phyloP scores from a whole-genome alignment of 202 grass and related monocot genomes.

The Digitaria exilis region DNA sequence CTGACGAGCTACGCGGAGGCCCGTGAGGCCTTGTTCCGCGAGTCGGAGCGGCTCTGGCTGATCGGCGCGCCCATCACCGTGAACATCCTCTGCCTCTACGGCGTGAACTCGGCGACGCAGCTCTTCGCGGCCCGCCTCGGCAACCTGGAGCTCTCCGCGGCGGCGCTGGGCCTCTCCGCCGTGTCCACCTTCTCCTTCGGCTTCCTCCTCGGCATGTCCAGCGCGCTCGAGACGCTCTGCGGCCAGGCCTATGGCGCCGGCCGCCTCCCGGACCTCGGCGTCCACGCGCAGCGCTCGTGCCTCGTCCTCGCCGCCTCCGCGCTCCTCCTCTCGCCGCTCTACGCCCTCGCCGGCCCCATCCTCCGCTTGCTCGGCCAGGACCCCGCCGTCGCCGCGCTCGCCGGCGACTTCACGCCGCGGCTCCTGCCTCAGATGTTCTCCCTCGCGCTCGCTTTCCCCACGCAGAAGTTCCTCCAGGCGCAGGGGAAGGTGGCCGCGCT shows the following conservation, averaged over 20 bases:
- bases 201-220: conserved; percentile 86
- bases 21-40: conserved; percentile 46
- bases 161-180: conserved; percentile 70
- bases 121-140: conserved; percentile 80
- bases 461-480: conserved; percentile 91
- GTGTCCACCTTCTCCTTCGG: conserved; percentile 92
- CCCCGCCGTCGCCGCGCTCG: conserved; percentile 50
- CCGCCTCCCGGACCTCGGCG: conserved; percentile 59
- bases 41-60: conserved; percentile 61
- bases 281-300: conserved; percentile 83
- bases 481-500: conserved; percentile 77
- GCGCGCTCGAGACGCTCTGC: conserved; percentile 82
- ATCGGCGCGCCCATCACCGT: conserved; percentile 83
- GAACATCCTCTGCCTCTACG: conserved; percentile 84
- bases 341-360: conserved; percentile 48
- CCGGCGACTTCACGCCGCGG: conserved; percentile 58
- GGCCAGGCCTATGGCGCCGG: conserved; percentile 85
- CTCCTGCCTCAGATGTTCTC: conserved; percentile 81
- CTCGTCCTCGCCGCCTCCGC: conserved; percentile 66
- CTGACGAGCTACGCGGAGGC: conserved; percentile 20
- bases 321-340: conserved; percentile 59
- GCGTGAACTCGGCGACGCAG: conserved; percentile 77
- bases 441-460: conserved; percentile 70
- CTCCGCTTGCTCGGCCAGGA: conserved; percentile 70
- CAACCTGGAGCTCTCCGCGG: conserved; percentile 84